A percentile compares a stretch with the other conserved stretches of the same genome.
These are phyloP conservation scores for Collybia sp. DNA, from an alignment of 768 basidiomycete species.

Conservation along the genomic window DNA sequence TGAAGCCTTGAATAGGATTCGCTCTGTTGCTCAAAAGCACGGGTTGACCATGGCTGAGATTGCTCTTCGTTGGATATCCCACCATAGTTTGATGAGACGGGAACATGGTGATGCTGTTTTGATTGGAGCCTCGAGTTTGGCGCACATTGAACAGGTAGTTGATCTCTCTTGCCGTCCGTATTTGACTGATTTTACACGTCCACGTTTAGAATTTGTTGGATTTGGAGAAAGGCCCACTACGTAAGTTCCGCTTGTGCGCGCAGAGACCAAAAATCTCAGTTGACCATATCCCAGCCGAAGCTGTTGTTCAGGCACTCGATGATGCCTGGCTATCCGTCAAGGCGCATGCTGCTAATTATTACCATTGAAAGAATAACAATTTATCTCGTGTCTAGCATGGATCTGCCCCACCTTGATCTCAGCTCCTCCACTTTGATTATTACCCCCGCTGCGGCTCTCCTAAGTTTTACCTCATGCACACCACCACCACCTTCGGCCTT, in stretches of 20 bases:
- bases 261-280: too few species aligned
- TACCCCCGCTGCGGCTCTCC: slow-evolving; percentile 73
- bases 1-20: slow-evolving; percentile 13
- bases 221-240: slow-evolving; percentile 19
- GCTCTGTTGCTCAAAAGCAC: slow-evolving; percentile 18
- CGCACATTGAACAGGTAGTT: slow-evolving; percentile 32
- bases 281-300: slow-evolving; percentile 25
- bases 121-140: slow-evolving; percentile 36
- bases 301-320: slow-evolving; percentile 38
- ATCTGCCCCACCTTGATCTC: slow-evolving; percentile 60
- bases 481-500: slow-evolving; percentile 64
- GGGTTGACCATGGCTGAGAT: slow-evolving; percentile 34
- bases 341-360: slow-evolving; percentile 30
- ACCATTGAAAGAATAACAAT: slow-evolving; percentile 3
- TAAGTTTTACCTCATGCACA: slow-evolving; percentile 52
- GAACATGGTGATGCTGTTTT: slow-evolving; percentile 31
- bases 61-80: slow-evolving; percentile 42
- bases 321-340: slow-evolving; percentile 38
- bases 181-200: neutral
- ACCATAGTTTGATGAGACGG: slow-evolving; percentile 34
- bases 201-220: slow-evolving; percentile 18
- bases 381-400: slow-evolving; percentile 44
- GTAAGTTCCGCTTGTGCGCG: slow-evolving; percentile 5
- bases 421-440: slow-evolving; percentile 77
- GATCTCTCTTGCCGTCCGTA: neutral